These are phyloP conservation scores for Botrytis byssoidea DNA, from an alignment of 2,329 filamentous ascomycete genomes.

Conservation along the genomic window DNA sequence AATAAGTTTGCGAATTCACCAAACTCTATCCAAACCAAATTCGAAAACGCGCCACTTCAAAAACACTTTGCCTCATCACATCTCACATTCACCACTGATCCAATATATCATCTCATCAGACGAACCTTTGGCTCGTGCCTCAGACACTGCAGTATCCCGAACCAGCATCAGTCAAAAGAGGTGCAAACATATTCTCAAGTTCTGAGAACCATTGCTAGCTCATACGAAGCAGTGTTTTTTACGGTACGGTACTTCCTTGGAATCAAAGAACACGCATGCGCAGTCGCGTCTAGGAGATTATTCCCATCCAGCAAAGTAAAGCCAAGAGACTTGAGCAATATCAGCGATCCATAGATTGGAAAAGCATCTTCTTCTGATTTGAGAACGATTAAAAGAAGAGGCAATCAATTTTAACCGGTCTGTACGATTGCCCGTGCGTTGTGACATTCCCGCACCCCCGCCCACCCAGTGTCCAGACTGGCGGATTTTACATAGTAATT, in stretches of 20 bases:
- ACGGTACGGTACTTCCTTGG: background rate
- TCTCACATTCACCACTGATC: constrained; percentile 17
- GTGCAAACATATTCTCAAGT: constrained; percentile 1
- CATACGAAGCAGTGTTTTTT: background rate
- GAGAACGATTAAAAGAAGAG: constrained; percentile 8
- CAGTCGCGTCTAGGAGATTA: background rate
- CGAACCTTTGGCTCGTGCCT: constrained; percentile 39
- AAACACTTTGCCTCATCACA: constrained; percentile 1
- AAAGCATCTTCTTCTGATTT: background rate
- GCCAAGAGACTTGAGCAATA: background rate
- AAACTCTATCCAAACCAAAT: background rate
- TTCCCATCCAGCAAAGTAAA: background rate
- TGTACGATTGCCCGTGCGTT: constrained; percentile 35
- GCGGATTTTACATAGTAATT: constrained; percentile 28
- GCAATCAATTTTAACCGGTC: constrained; percentile 30
- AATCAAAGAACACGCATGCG: background rate
- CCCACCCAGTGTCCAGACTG: constrained; percentile 34
- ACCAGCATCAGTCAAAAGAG: constrained; percentile 24
- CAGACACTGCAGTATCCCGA: constrained; percentile 31
- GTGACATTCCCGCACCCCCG: constrained; percentile 28
- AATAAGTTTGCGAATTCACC: background rate
- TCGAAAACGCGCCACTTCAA: constrained; percentile 15
- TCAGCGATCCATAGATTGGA: background rate
- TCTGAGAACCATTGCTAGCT: background rate
- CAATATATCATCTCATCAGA: constrained; percentile 31